Evolutionary conservation across 1,139 yeast species (phyloP), one percentile per base, ranked within the genome.

Genomic region (Scheffersomyces quercinus): DNA sequence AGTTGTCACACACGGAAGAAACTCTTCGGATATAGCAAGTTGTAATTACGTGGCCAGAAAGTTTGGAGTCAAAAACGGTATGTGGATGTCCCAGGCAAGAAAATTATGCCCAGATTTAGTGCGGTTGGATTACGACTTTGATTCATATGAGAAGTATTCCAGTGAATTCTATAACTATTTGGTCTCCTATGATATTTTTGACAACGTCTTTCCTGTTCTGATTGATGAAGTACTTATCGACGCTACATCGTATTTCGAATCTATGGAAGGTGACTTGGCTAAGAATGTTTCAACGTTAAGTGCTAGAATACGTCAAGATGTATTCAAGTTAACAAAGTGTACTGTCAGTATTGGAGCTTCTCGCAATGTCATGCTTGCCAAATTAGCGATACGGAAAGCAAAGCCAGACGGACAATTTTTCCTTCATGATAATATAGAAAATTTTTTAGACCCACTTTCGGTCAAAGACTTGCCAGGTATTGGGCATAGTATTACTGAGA

Each of bases 151-250:
- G 56, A 58, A 60, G 32, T 56, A 49, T 40, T 73, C 79, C 1
- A 60, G 59, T 28, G 62, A 77, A 68, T 49, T 89, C 83, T 45
- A 76, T 73, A 50, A 67, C 58, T 51, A 81, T 79, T 56, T 93
- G 77, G 59, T 76, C 59, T 28, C 73, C 58, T 20, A 60, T 77
- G 44, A 58, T 62, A 51, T 50, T 1, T 77, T 87, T 38, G 87
- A 85, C 52, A 66, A 80, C 6, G 76, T 93, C 2, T 74, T 82
- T 36, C 98, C 99, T 0, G 90, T 93, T 0, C 89, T 95, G 54
- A 83, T 93, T 4, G 99, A 93, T 62, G 99, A 93, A 58, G 97
- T 89, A 0, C 66, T 93, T 28, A 64, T 91, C 11, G 96, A 91
- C 53, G 75, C 85, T 1, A 68, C 88, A 0, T 54, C 77, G 0